phyloP scores from a whole-genome alignment of 2,329 filamentous ascomycete species.

The Stagonosporopsis chrysanthemi region DNA sequence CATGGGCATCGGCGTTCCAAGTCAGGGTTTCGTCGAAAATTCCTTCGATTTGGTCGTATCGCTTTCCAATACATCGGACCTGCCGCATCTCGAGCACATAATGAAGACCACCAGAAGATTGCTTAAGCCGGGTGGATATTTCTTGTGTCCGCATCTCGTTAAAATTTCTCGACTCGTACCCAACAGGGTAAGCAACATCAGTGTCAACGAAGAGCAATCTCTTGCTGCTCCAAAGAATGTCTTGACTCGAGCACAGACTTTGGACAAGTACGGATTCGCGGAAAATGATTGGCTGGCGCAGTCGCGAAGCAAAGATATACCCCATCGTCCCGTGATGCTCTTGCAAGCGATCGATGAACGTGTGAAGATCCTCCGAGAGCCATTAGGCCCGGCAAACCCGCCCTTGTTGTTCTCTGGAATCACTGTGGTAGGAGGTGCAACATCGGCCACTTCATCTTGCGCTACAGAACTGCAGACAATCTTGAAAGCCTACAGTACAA shows the following conservation, averaged over 20 bases:
- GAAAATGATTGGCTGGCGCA: background rate
- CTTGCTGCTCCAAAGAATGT: background rate
- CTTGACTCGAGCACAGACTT: background rate
- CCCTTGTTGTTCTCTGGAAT: background rate
- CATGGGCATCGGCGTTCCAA: constrained; percentile 8
- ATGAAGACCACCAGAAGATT: constrained; percentile 8
- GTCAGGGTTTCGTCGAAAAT: constrained; percentile 21
- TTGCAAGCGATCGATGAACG: constrained; percentile 15
- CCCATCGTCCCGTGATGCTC: background rate
- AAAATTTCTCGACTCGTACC: constrained; percentile 5
- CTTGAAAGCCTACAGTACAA: background rate
- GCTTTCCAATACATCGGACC: background rate
- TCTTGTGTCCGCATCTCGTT: constrained; percentile 34
- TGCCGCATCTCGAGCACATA: background rate
- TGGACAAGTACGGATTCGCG: background rate
- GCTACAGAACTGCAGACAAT: background rate
- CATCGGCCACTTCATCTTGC: background rate
- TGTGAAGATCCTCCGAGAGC: constrained; percentile 5
- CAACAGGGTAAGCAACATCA: background rate
- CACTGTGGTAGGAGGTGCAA: background rate
- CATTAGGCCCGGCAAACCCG: background rate
- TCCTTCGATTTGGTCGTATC: constrained; percentile 32
- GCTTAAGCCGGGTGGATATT: constrained; percentile 52
- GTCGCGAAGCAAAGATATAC: too few relatives aligned
- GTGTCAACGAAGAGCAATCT: background rate